These are phyloP conservation scores for Penicillium corylophilum DNA, from an alignment of 2,329 filamentous ascomycete species.

Conservation along the genomic window DNA sequence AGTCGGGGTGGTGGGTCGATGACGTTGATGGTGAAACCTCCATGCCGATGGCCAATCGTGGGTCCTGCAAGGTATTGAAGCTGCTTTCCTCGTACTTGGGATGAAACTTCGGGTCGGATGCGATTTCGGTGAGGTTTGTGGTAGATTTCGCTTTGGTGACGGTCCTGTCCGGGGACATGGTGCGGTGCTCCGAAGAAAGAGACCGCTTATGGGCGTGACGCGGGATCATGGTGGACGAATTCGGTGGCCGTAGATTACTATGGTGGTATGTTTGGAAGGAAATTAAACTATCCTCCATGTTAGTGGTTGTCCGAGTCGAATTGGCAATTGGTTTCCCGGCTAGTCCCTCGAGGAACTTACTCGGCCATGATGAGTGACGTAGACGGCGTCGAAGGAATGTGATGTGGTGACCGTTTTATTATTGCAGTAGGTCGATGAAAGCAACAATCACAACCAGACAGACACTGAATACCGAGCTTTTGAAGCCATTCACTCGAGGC, in stretches of 20 bases:
- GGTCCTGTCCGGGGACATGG: slow-evolving; percentile 35
- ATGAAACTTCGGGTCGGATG: slow-evolving; percentile 23
- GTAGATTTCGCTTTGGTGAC: slow-evolving; percentile 48
- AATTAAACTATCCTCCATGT: slow-evolving; percentile 33
- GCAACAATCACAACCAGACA: slow-evolving; percentile 18
- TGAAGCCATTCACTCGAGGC: slow-evolving; percentile 19
- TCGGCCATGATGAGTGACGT: slow-evolving; percentile 39
- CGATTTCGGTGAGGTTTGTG: slow-evolving; percentile 41
- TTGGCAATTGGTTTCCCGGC: not conserved
- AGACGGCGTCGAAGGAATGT: slow-evolving; percentile 22
- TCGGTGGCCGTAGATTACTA: slow-evolving; percentile 34
- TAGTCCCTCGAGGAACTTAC: slow-evolving; percentile 26
- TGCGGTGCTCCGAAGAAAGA: slow-evolving; percentile 36
- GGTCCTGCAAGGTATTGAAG: slow-evolving; percentile 50
- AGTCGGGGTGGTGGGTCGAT: slow-evolving; percentile 54
- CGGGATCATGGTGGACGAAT: slow-evolving; percentile 40
- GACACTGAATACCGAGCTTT: slow-evolving; percentile 7
- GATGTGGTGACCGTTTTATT: slow-evolving; percentile 2
- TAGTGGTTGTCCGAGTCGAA: slow-evolving; percentile 9
- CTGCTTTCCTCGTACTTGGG: slow-evolving; percentile 37
- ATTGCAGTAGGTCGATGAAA: not conserved
- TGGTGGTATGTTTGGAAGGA: slow-evolving; percentile 40
- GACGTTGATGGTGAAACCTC: slow-evolving; percentile 39
- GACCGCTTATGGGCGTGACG: slow-evolving; percentile 39
- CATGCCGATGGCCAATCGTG: slow-evolving; percentile 36